Evolutionary conservation across 192 early-diverging fungal genomes (phyloP), one percentile per base, ranked within the genome.

Genomic region (Coemansia sp.): DNA sequence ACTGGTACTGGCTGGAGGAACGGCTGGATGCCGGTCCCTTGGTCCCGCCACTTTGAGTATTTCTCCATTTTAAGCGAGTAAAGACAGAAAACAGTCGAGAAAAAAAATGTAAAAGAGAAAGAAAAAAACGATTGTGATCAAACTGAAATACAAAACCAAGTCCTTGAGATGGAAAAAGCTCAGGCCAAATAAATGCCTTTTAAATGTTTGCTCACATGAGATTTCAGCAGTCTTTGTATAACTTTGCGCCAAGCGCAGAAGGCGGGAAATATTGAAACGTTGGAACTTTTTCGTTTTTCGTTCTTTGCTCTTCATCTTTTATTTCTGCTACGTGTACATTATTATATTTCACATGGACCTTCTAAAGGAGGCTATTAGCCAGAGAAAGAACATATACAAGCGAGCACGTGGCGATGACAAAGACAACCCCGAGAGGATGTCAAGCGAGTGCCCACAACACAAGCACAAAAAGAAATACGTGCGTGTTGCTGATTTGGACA

Each of bases 1-100:
- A 72, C 67, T 0, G 76, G 72, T 66, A 91, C 81, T 5, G 89
- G 90, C 67, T 89, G 89, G 51, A 94, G 72, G 76, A 95, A 95
- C 9, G 93, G 93, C 66, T 95, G 93, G 51, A 95, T 93, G n/a
- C 93, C 93, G 6, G 92, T 95, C 38, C 92, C 90, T 51, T 87
- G 70, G 67, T 93, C 90, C 74, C 93, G 88, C 93, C 93, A 95
- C 57, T 89, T 87, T 68, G 92, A 94, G 81, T 87, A 95, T 68
- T 95, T 94, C 71, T 93, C 93, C 93, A 93, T 93, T 60, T 20
- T 16, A 11, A 39, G 10, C 10, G 5, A 10, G 38, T 39, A 39
- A 10, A 39, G 10, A 10, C 6, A 39, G 5, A 39, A 39, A 21
- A 20, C 6, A 52, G 49, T 7, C 12, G 49, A 3, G 2, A 24